phyloP scores from a whole-genome alignment of 1,284 basidiomycete genomes.

The Cryptococcus wingfieldii region DNA sequence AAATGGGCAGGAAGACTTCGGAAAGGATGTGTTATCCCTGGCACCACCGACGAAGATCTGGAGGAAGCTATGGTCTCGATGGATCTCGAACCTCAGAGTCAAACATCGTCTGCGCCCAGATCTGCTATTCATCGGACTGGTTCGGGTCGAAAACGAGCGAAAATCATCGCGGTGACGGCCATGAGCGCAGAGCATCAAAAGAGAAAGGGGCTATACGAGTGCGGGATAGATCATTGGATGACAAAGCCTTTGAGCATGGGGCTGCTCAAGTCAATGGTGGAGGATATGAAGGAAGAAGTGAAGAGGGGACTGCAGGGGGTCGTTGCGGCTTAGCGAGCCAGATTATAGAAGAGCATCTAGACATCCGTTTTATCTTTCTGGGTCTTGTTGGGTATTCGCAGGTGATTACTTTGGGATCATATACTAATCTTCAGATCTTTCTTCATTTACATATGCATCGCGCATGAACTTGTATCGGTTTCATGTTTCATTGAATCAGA shows the following conservation, averaged over 20 bases:
- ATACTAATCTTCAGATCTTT: too few relatives aligned
- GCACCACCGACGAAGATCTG: neutral
- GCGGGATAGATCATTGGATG: constrained; percentile 41
- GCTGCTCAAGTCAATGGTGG: constrained; percentile 11
- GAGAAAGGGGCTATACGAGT: constrained; percentile 39
- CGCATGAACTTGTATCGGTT: too few relatives aligned
- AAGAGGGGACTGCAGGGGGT: neutral
- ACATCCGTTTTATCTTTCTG: too few relatives aligned
- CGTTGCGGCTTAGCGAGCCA: neutral
- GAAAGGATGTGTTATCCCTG: neutral
- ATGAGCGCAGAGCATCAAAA: constrained; percentile 40
- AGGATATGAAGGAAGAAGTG: constrained; percentile 14
- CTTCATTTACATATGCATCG: too few relatives aligned
- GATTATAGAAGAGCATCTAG: neutral
- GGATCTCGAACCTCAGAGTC: neutral
- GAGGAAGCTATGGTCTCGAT: neutral
- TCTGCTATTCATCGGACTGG: neutral
- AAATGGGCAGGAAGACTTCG: neutral
- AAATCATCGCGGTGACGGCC: constrained; percentile 48
- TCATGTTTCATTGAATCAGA: too few relatives aligned
- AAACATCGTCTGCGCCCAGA: neutral
- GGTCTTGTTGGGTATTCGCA: too few relatives aligned
- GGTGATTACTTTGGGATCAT: too few relatives aligned
- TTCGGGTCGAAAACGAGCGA: constrained; percentile 10
- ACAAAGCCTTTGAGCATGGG: constrained; percentile 38